Conservation (phyloP, 2,329 filamentous ascomycete genomes). For the Claviceps citrina region DNA sequence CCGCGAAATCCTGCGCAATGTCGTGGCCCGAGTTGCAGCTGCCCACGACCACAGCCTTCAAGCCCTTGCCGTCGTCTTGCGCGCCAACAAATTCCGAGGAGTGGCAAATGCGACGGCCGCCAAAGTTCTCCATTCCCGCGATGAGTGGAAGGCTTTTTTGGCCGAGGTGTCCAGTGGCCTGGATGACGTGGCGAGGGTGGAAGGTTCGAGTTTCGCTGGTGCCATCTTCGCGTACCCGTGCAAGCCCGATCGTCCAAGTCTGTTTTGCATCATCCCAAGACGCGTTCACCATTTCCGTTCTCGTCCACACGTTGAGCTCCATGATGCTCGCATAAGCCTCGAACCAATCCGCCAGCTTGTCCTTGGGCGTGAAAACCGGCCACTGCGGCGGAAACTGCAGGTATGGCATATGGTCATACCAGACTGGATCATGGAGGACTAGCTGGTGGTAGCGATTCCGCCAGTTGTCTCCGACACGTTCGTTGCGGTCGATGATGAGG, state of each 20-base stretch:
- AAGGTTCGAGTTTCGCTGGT: slow-evolving; percentile 36
- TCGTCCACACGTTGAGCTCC: slow-evolving; percentile 54
- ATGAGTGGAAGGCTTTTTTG: slow-evolving; percentile 46
- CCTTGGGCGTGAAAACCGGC: slow-evolving; percentile 57
- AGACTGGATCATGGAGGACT: slow-evolving; percentile 53
- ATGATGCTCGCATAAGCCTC: slow-evolving; percentile 47
- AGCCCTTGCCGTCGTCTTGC: slow-evolving; percentile 28
- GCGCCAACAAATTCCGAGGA: slow-evolving; percentile 45
- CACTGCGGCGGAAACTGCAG: slow-evolving; percentile 47
- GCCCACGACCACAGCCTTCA: slow-evolving; percentile 50
- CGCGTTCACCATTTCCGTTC: slow-evolving; percentile 30
- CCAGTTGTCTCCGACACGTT: slow-evolving; percentile 49
- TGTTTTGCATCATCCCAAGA: slow-evolving; percentile 34
- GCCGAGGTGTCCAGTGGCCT: slow-evolving; percentile 53
- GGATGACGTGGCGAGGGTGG: slow-evolving; percentile 47
- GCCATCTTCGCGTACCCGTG: slow-evolving; percentile 34
- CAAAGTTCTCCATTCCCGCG: slow-evolving; percentile 40
- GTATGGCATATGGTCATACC: slow-evolving; percentile 47
- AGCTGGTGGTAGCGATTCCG: slow-evolving; percentile 46
- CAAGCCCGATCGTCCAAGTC: slow-evolving; percentile 40
- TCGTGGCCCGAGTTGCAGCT: slow-evolving; percentile 56
- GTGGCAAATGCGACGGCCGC: slow-evolving; percentile 45
- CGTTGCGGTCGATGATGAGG: slow-evolving; percentile 43
- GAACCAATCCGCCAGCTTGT: slow-evolving; percentile 55
- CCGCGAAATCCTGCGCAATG: slow-evolving; percentile 51